Conservation (phyloP, 352 stramenopile species). For the Blastocystis sp. region DNA sequence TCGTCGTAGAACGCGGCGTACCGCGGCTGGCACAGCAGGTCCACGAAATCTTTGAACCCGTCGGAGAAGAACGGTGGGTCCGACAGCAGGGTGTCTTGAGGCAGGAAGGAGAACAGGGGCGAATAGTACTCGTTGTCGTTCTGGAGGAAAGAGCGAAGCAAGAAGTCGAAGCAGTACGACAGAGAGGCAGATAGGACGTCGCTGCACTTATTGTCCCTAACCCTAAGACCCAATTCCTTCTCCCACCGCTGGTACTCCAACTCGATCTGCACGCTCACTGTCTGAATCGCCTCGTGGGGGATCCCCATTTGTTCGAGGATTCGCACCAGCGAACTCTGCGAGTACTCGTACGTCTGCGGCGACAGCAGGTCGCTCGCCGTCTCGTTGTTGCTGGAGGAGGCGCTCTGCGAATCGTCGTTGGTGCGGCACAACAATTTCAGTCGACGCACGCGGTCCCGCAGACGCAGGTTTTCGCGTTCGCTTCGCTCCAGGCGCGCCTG, state of each 20-base stretch:
- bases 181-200: neutral
- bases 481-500: conserved; percentile 2
- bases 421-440: neutral
- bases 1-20: conserved; percentile 7
- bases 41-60: conserved; percentile 34
- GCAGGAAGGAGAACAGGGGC: neutral
- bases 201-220: neutral
- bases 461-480: conserved; percentile 25
- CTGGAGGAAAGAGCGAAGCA: conserved; percentile 41
- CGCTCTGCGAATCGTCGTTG: neutral
- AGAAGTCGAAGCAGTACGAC: conserved; percentile 18
- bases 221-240: neutral
- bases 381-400: neutral
- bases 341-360: conserved; percentile 33
- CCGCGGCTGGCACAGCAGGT: neutral
- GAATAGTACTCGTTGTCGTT: neutral
- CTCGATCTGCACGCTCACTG: conserved; percentile 40
- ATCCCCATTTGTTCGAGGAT: conserved; percentile 29
- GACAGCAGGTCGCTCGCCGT: neutral
- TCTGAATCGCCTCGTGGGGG: neutral
- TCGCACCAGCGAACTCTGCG: neutral
- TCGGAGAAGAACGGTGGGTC: neutral
- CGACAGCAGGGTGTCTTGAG: neutral
- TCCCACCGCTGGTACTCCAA: conserved; percentile 58
- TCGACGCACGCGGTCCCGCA: conserved; percentile 6